Evolutionary conservation across 768 basidiomycete species (phyloP), one percentile per base, ranked within the genome.

Genomic region (Trametes elegans): DNA sequence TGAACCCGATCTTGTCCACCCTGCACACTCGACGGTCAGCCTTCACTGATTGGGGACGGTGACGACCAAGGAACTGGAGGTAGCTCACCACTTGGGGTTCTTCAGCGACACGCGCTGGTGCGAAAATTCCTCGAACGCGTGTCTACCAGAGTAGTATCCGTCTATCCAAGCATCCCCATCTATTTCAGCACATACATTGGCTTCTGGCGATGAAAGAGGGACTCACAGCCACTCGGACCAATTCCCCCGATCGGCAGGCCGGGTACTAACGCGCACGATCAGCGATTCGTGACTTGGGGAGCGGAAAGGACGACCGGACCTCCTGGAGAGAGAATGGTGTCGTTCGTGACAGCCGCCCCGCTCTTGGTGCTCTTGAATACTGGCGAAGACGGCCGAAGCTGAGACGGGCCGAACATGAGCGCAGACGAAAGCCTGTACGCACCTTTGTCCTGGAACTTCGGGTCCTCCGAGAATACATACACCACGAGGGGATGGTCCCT

Each of bases 401-500:
- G 49, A 13, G 41, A 13, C 19, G n/a, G 14, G 11, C 16, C 19
- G 7, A 10, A n/a, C n/a, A n/a, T n/a, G n/a, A n/a, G n/a, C n/a
- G n/a, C n/a, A n/a, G n/a, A n/a, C n/a, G n/a, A n/a, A n/a, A n/a
- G n/a, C n/a, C n/a, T n/a, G n/a, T n/a, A 53, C 70, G 21, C 49
- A 84, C 88, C 81, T 70, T 85, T 85, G 21, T 74, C 67, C 70
- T 88, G 88, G 64, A 85, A 76, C 18, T 70, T 69, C 1, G 73
- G 53, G 59, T 85, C 79, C 55, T 79, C 72, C 2, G 87, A 78
- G 71, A 94, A 94, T 32, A 90, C 81, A 62, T 93, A 93, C 8
- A 93, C 69, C 1, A 84, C 79, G 16, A 94, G 77, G 3, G 93
- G 89, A 53, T 88, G 79, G 35, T 87, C 86, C 31, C 87, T 88